phyloP scores from a whole-genome alignment of 2,329 filamentous ascomycete species.

The Xylaria sp. region DNA sequence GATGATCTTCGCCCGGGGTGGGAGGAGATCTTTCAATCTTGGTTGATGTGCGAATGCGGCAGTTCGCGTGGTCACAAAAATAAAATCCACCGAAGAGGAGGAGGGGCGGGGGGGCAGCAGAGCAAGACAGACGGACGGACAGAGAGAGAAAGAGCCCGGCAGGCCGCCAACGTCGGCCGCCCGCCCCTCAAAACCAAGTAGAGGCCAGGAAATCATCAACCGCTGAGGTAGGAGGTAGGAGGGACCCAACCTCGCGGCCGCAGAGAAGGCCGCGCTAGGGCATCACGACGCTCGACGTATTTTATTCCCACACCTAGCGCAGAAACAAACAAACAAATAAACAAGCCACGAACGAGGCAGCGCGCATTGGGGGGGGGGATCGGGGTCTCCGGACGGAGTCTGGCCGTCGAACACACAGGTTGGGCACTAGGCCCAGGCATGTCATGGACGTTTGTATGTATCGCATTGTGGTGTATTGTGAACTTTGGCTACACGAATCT shows the following conservation, averaged over 20 bases:
- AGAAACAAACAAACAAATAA: slow-evolving; percentile 24
- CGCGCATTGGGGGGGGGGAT: too few species aligned
- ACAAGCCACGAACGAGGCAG: slow-evolving; percentile 3
- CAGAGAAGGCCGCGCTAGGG: slow-evolving; percentile 25
- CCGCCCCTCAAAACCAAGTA: slow-evolving; percentile 27
- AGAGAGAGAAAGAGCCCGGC: slow-evolving; percentile 1
- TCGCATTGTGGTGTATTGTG: too few species aligned
- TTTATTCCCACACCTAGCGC: slow-evolving; percentile 17
- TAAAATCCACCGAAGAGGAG: slow-evolving; percentile 1
- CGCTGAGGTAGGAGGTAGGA: too few species aligned
- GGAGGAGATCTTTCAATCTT: slow-evolving; percentile 23
- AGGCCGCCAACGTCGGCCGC: slow-evolving; percentile 24
- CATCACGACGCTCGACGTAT: slow-evolving; percentile 23
- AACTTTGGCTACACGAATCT: slow-evolving; percentile 27
- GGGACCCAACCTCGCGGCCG: slow-evolving; percentile 27
- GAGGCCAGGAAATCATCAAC: slow-evolving; percentile 8
- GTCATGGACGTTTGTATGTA: too few species aligned
- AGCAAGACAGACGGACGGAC: too few species aligned
- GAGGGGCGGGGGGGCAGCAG: not conserved
- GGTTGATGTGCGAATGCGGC: slow-evolving; percentile 20
- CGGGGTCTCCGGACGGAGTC: slow-evolving; percentile 4
- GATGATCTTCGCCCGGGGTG: slow-evolving; percentile 19
- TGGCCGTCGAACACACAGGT: slow-evolving; percentile 8
- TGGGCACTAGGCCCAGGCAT: slow-evolving; percentile 15
- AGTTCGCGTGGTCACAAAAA: slow-evolving; percentile 25